Evolutionary conservation across 2,329 filamentous ascomycete species (phyloP).

Genomic region (Ilyonectria robusta): DNA sequence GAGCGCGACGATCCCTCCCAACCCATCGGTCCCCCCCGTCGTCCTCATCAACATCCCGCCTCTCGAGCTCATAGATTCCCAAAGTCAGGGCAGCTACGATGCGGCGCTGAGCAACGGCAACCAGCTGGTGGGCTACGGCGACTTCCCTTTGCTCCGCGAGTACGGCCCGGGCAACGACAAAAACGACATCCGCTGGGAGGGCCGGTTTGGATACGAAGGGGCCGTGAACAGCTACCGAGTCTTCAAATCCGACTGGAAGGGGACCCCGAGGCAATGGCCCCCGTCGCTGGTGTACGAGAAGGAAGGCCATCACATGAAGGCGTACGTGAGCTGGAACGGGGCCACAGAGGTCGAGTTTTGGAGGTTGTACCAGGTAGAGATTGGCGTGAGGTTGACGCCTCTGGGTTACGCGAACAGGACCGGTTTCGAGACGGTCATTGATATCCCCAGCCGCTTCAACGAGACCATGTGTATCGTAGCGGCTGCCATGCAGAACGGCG

Average conservation of each 20-base stretch:
- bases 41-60: constrained; percentile 19
- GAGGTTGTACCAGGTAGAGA: constrained; percentile 37
- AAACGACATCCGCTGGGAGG: constrained; percentile 45
- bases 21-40: constrained; percentile 20
- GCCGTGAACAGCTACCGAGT: constrained; percentile 42
- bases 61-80: constrained; percentile 3
- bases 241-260: constrained; percentile 44
- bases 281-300: constrained; percentile 37
- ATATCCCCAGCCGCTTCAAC: constrained; percentile 33
- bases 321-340: constrained; percentile 47
- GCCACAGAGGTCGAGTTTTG: constrained; percentile 45
- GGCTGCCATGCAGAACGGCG: constrained; percentile 34
- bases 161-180: constrained; percentile 38
- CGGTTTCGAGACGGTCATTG: constrained; percentile 47
- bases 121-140: constrained; percentile 42
- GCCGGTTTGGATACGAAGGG: constrained; percentile 40
- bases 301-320: not conserved
- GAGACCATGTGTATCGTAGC: constrained; percentile 39
- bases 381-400: not conserved
- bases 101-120: constrained; percentile 39
- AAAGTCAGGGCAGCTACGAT: constrained; percentile 40
- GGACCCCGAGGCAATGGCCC: constrained; percentile 36
- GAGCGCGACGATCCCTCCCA: constrained; percentile 35
- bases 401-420: constrained; percentile 8
- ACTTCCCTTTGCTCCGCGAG: constrained; percentile 44